Percentiles rank a stretch among this genome's conserved stretches.
Conservation (phyloP, 176 grass and related monocot genomes). For the Oryza longistaminata region DNA sequence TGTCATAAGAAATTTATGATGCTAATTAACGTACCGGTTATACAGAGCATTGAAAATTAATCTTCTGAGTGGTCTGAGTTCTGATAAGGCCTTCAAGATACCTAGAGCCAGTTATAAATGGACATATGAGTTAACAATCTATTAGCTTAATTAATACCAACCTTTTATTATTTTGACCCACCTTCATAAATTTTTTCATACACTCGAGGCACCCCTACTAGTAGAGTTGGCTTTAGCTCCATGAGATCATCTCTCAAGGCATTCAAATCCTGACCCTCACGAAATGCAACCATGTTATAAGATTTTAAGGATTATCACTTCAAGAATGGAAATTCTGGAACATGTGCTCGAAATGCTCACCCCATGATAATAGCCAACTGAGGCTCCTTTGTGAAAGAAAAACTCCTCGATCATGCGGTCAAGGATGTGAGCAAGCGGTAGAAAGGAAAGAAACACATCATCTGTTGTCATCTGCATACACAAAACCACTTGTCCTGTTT, state of each 20-base stretch:
- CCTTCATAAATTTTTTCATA: conserved; percentile 96
- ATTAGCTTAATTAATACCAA: conserved; percentile 3
- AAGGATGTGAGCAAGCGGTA: conserved; percentile 96
- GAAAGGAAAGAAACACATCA: conserved; percentile 96
- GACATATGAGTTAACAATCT: conserved; percentile 16
- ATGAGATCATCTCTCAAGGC: conserved; percentile 85
- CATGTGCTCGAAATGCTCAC: conserved; percentile 52
- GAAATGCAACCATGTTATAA: conserved; percentile 20
- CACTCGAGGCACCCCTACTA: conserved; percentile 95
- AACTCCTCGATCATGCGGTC: conserved; percentile 97
- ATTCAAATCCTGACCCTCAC: conserved; percentile 80
- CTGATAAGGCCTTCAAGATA: conserved; percentile 76
- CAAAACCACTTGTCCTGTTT: conserved; percentile 32
- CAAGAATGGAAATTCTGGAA: conserved; percentile 20
- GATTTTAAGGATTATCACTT: not conserved
- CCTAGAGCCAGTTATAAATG: conserved; percentile 52
- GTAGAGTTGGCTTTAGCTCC: conserved; percentile 89
- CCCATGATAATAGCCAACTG: conserved; percentile 95
- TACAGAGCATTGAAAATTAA: conserved; percentile 96
- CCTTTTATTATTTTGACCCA: conserved; percentile 30
- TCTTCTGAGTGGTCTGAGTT: conserved; percentile 88
- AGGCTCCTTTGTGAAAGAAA: conserved; percentile 94
- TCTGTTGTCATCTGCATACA: conserved; percentile 85
- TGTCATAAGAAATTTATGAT: conserved; percentile 37
- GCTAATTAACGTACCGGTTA: conserved; percentile 64